These are phyloP conservation scores for Areca catechu DNA, from an alignment of 176 grass and related monocot genomes.

Conservation along the genomic window DNA sequence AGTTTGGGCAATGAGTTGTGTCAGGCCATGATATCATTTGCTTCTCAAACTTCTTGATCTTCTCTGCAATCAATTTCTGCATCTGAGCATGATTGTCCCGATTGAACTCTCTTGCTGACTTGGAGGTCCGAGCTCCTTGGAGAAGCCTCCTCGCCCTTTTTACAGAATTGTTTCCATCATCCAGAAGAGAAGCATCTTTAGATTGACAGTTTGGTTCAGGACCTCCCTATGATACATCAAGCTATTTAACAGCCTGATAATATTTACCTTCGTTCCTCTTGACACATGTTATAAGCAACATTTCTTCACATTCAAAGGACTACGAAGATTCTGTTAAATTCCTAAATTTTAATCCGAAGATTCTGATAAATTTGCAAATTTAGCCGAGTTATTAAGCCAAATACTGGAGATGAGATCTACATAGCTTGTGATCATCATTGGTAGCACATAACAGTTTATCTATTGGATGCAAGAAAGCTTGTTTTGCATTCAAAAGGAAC, in stretches of 20 bases:
- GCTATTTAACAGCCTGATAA: not conserved
- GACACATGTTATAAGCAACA: not conserved
- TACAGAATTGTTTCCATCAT: not conserved
- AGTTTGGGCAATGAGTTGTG: constrained; percentile 54
- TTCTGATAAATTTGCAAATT: too few species aligned
- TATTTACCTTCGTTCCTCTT: not conserved
- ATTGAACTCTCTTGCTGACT: constrained; percentile 39
- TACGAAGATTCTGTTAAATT: too few species aligned
- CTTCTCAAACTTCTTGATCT: constrained; percentile 95
- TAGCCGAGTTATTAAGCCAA: too few species aligned
- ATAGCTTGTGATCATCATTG: too few species aligned
- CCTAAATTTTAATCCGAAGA: too few species aligned
- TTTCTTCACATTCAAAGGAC: too few species aligned
- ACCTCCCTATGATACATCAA: not conserved
- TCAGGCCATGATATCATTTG: constrained; percentile 46
- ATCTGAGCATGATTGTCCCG: constrained; percentile 73
- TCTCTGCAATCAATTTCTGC: constrained; percentile 78
- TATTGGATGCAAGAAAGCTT: too few species aligned
- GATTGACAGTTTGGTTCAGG: not conserved
- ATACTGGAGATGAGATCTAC: too few species aligned
- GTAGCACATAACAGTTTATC: too few species aligned
- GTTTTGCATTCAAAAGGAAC: too few species aligned
- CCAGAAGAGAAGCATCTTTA: constrained; percentile 48
- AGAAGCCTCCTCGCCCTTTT: constrained; percentile 39
- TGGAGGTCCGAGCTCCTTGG: constrained; percentile 38